Evolutionary conservation across 305 asterid species (phyloP), one percentile per base, ranked within the genome.

Genomic region (Fraxinus albicans): DNA sequence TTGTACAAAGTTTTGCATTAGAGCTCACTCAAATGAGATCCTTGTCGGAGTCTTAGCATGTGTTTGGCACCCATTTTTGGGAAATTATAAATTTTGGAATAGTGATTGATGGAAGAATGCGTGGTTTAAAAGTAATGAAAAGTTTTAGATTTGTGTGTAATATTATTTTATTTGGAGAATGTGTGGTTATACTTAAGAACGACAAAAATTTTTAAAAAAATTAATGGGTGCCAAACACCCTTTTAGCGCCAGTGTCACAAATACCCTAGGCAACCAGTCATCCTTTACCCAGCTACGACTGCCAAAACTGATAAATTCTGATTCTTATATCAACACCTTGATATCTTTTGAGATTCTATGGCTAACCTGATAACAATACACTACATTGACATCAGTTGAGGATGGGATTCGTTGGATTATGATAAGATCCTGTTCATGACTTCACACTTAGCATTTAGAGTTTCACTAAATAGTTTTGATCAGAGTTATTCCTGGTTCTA

Each of bases 361-460:
- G 33, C 15, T 60, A 21, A 60, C 72, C 31, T 60, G 10, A 8
- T 23, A 60, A 19, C 69, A 58, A 19, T 27, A 19, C 12, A 8
- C 31, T 60, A 60, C 35, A 10, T 10, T 10, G 35, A 25, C 33
- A 65, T 65, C 73, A 25, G 31, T 65, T 23, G 73, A 23, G 35
- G 33, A 65, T 65, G 73, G 73, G 65, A 29, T 34, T 29, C 35
- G 7, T 23, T 12, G 73, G 34, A 65, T 25, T 65, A 65, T 65
- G 35, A 23, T 23, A 25, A 65, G 73, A 65, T n/a, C 10, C 33
- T 8, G 73, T 74, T 13, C 35, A 10, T 7, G 35, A 65, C 35
- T 23, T 65, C 80, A 63, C 47, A 42, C 75, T 36, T 19, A 40
- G 55, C 81, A 15, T 47, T 80, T 42, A 83, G 83, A 44, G 50